Base-by-base conservation (phyloP, 2,329 filamentous ascomycete genomes). In the Rhexocercosporidium sp. region DNA sequence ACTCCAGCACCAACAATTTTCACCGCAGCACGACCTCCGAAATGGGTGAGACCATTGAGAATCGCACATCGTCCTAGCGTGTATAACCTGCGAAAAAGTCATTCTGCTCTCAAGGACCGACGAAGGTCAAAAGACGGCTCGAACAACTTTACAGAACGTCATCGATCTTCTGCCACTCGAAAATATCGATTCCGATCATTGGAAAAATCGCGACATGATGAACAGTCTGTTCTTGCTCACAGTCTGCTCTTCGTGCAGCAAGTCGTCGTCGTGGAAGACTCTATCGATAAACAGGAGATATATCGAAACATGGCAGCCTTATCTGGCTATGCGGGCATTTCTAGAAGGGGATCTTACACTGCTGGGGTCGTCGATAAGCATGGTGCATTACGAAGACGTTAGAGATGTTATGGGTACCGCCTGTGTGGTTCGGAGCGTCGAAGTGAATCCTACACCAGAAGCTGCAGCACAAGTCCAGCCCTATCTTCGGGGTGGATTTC, bases 11-110 rank as follows among this genome's bases (percentile, higher is more conserved):
- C 18, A 46, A n/a, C 46, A 49, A 9, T 49, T 49, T 49, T 49
- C 22, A 14, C 22, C 46, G 46, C 46, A 49, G 22, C 46, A 49
- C 46, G 46, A 49, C 46, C 46, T 49, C 46, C 20, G 31, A 56
- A 46, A 60, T 60, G 57, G 39, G 25, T 46, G n/a, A 60, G 39
- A 22, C 25, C n/a, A 18, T 27, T 60, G 39, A 22, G 39, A 60
- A 25, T 60, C 57, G 25, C 57, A 60, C 27, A 60, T 60, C 57
- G 57, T 60, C 18, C 27, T 60, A n/a, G 39, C 57, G 12, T 60
- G 39, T 27, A 44, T 60, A 37, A 59, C 56, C 18, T 59, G 56
- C 56, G 56, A 59, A 27, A 37, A n/a, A 14, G 34, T 44, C 56
- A 16, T 60, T 46, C 39, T 60, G 16, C 6, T 60, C 27, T 60